phyloP scores from a whole-genome alignment of 163 green algal species.

The Volvox carteri region DNA sequence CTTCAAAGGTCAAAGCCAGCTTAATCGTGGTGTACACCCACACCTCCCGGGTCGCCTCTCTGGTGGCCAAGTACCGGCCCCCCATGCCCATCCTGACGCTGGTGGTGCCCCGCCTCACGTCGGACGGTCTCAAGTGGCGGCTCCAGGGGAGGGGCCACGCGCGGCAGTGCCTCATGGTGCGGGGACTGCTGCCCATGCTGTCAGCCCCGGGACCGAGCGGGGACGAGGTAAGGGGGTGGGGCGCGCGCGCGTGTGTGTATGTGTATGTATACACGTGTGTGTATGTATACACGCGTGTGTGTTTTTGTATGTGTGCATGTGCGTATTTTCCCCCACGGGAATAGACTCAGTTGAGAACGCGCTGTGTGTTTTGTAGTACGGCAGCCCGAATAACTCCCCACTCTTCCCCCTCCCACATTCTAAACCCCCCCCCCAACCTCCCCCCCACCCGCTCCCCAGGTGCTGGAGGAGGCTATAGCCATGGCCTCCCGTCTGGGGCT shows the following conservation, averaged over 20 bases:
- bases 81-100: slow-evolving; percentile 91
- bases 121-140: slow-evolving; percentile 74
- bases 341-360: too few relatives aligned
- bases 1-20: slow-evolving; percentile 65
- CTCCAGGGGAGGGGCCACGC: slow-evolving; percentile 76
- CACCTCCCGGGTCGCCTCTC: slow-evolving; percentile 79
- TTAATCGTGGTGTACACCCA: slow-evolving; percentile 92
- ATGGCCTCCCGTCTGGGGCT: slow-evolving; percentile 69
- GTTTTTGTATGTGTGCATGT: not conserved
- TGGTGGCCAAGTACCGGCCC: slow-evolving; percentile 94
- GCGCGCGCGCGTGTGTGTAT: not conserved
- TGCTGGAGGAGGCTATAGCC: slow-evolving; percentile 67
- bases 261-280: not conserved
- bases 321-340: too few relatives aligned
- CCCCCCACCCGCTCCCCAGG: slow-evolving; percentile 10
- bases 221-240: slow-evolving; percentile 64
- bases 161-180: slow-evolving; percentile 85
- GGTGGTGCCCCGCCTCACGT: slow-evolving; percentile 78
- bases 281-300: not conserved
- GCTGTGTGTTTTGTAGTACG: too few relatives aligned
- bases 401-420: not conserved
- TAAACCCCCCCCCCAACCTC: not conserved
- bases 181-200: slow-evolving; percentile 90
- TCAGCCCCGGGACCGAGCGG: slow-evolving; percentile 82
- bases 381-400: not conserved